These are phyloP conservation scores for Thinopyrum elongatum DNA, from an alignment of 176 grass and related monocot genomes.

Conservation along the genomic window DNA sequence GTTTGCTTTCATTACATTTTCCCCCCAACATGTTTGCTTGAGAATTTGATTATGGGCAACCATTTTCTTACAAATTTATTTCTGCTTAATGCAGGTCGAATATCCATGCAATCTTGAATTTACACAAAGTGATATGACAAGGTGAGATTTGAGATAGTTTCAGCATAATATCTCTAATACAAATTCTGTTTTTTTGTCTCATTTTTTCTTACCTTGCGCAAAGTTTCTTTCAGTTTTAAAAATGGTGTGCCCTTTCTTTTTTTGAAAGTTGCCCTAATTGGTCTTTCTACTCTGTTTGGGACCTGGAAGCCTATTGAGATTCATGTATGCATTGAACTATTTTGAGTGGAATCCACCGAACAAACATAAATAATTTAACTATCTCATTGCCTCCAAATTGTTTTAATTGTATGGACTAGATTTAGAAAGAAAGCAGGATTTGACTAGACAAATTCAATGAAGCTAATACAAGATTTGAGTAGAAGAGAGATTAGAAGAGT, in stretches of 20 bases:
- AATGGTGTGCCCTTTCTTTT: background rate
- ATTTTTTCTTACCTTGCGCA: background rate
- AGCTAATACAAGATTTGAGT: background rate
- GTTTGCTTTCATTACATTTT: constrained; percentile 29
- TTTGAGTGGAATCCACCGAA: background rate
- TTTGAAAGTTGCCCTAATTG: background rate
- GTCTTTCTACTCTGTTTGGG: background rate
- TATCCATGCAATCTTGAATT: constrained; percentile 89
- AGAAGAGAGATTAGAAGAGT: background rate
- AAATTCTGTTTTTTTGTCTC: background rate
- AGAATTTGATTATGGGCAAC: constrained; percentile 17
- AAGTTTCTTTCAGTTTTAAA: background rate
- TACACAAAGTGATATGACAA: constrained; percentile 61
- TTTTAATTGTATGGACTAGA: background rate
- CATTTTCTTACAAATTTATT: constrained; percentile 37
- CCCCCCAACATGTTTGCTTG: constrained; percentile 11
- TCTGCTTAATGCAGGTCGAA: constrained; percentile 71
- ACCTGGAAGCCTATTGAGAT: background rate
- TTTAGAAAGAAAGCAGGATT: background rate
- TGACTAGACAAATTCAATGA: background rate
- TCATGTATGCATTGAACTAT: background rate
- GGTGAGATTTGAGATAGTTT: constrained; percentile 49
- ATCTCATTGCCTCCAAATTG: background rate
- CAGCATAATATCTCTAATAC: background rate
- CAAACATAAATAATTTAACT: constrained; percentile 3